A percentile compares a stretch with the other conserved stretches of the same genome.
These are phyloP conservation scores for Sporothrix luriei DNA, from an alignment of 2,329 filamentous ascomycete species.

Conservation along the genomic window DNA sequence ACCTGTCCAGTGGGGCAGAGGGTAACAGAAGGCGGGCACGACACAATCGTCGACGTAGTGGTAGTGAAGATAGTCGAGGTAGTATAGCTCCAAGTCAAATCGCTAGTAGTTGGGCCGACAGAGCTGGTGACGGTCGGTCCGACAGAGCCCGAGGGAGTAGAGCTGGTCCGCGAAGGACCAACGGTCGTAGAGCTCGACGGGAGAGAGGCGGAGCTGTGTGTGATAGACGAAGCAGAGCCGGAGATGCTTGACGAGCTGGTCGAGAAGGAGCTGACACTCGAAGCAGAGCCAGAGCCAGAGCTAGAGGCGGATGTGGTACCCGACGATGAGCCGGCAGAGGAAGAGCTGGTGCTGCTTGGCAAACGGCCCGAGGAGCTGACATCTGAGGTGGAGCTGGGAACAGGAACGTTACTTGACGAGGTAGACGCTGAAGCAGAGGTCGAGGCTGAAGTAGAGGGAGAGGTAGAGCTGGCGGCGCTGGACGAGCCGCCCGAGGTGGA, in stretches of 20 bases:
- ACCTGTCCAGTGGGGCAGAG: slow-evolving; percentile 39
- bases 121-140: slow-evolving; percentile 28
- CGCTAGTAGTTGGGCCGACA: not conserved
- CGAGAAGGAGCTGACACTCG: not conserved
- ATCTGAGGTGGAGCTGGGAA: not conserved
- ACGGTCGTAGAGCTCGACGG: not conserved
- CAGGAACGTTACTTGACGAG: not conserved
- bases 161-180: slow-evolving; percentile 6
- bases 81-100: slow-evolving; percentile 23
- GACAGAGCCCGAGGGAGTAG: not conserved
- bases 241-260: not conserved
- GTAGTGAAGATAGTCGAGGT: slow-evolving; percentile 32
- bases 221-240: not conserved
- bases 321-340: not conserved
- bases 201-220: not conserved
- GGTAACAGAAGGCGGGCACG: slow-evolving; percentile 39
- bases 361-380: not conserved
- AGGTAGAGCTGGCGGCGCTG: not conserved
- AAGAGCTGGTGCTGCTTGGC: not conserved
- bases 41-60: slow-evolving; percentile 38
- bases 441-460: not conserved
- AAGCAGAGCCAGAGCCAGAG: not conserved
- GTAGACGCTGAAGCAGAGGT: slow-evolving; percentile 8
- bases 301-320: not conserved
- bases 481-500: not conserved